These are phyloP conservation scores for Metschnikowia lachancei DNA, from an alignment of 805 yeast species.

Conservation along the genomic window DNA sequence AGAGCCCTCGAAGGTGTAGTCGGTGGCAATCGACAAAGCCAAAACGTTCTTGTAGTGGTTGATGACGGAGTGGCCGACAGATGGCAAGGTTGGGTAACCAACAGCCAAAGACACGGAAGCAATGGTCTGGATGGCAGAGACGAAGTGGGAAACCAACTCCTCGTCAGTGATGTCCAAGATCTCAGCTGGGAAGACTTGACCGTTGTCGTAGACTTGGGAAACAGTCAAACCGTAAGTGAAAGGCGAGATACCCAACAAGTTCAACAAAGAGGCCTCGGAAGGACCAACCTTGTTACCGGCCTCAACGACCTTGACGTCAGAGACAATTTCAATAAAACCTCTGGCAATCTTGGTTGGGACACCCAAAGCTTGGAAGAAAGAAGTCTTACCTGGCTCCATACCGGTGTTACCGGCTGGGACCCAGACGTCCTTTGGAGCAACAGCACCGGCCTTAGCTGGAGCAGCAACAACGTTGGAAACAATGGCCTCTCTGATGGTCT, in stretches of 20 bases:
- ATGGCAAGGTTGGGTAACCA: conserved; percentile 99
- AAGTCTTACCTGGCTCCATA: conserved; percentile 99
- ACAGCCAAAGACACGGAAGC: conserved; percentile 96
- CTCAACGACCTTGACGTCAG: conserved; percentile 92
- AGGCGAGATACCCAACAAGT: conserved; percentile 99
- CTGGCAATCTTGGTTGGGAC: conserved; percentile 99
- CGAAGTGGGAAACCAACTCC: conserved; percentile 89
- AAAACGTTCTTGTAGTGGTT: conserved; percentile 99
- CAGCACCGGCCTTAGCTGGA: conserved; percentile 99
- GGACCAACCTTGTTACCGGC: conserved; percentile 92
- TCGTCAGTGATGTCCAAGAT: conserved; percentile 98
- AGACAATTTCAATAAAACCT: conserved; percentile 99
- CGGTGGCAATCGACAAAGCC: conserved; percentile 97
- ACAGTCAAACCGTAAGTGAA: conserved; percentile 98
- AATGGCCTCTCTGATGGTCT: conserved; percentile 84
- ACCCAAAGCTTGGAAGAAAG: conserved; percentile 99
- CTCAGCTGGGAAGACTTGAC: conserved; percentile 95
- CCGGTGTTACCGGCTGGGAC: conserved; percentile 99
- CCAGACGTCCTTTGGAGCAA: conserved; percentile 97
- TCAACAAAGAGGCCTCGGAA: conserved; percentile 97
- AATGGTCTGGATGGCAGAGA: conserved; percentile 87
- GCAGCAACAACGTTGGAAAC: conserved; percentile 97
- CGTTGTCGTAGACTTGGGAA: conserved; percentile 96
- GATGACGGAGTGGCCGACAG: conserved; percentile 97
- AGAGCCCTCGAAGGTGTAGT: conserved; percentile 98